Percentiles rank a stretch among this genome's conserved stretches.
phyloP scores from a whole-genome alignment of 805 yeast genomes.

The Cyberlindnera americana region DNA sequence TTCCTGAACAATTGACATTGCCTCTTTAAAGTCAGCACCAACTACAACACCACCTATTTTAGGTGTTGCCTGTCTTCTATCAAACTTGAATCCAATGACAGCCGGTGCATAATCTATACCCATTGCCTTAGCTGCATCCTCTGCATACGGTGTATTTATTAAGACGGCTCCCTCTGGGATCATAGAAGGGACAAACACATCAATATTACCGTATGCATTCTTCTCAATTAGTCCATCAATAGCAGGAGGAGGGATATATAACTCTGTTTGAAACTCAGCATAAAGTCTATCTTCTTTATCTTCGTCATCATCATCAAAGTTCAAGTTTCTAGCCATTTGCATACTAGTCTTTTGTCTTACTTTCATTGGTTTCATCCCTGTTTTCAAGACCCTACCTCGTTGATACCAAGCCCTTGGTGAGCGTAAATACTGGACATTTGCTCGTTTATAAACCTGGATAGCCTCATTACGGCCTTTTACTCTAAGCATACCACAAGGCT shows the following conservation, averaged over 20 bases:
- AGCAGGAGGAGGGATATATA: constrained; percentile 59
- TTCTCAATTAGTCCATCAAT: constrained; percentile 60
- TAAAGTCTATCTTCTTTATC: constrained; percentile 63
- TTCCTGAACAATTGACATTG: constrained; percentile 49
- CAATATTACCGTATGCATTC: constrained; percentile 82
- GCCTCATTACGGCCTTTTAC: constrained; percentile 40
- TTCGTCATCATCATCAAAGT: constrained; percentile 26
- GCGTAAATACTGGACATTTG: constrained; percentile 57
- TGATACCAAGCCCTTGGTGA: constrained; percentile 87
- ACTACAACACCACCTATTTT: constrained; percentile 74
- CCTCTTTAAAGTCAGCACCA: constrained; percentile 56
- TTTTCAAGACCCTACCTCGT: constrained; percentile 68
- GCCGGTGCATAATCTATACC: constrained; percentile 84
- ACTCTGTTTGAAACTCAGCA: constrained; percentile 73
- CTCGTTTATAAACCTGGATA: constrained; percentile 64
- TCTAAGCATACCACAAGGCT: constrained; percentile 70
- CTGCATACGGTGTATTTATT: constrained; percentile 50
- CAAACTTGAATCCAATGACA: constrained; percentile 81
- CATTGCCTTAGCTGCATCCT: constrained; percentile 66
- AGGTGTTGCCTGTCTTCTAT: constrained; percentile 52
- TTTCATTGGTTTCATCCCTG: constrained; percentile 66
- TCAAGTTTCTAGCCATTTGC: constrained; percentile 20
- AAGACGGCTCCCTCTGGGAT: constrained; percentile 76
- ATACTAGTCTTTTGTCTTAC: constrained; percentile 32
- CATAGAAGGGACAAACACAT: constrained; percentile 74